Conservation (phyloP, 2,329 filamentous ascomycete genomes). For the Colletotrichum lini region DNA sequence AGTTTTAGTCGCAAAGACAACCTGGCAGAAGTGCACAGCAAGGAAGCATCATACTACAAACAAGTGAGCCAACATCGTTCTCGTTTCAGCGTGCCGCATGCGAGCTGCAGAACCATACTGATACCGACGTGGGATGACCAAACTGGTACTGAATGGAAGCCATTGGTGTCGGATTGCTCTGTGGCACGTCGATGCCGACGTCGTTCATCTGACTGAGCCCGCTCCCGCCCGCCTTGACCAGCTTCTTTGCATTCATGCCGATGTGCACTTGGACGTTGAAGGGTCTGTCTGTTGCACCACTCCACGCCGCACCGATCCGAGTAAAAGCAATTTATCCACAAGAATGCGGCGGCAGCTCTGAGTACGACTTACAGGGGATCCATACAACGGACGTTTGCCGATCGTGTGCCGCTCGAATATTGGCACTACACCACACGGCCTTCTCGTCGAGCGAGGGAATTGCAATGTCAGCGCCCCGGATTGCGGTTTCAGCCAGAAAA, state of each 20-base stretch:
- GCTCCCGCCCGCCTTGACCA: not conserved
- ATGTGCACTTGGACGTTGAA: slow-evolving; percentile 9
- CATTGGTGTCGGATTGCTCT: not conserved
- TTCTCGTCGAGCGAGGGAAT: not conserved
- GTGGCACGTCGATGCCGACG: not conserved
- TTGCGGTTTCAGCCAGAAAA: not conserved
- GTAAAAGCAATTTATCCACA: not conserved
- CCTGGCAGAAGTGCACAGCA: not conserved
- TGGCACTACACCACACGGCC: not conserved
- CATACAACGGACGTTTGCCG: not conserved
- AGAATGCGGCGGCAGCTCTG: slow-evolving; percentile 3
- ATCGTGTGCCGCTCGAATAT: not conserved
- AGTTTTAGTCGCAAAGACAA: slow-evolving; percentile 15
- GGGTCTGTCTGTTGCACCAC: slow-evolving; percentile 12
- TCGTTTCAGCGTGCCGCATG: slow-evolving; percentile 1
- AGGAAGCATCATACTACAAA: slow-evolving; percentile 21
- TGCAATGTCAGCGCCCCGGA: slow-evolving; percentile 8
- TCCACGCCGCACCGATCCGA: slow-evolving; percentile 22
- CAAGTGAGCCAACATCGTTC: not conserved
- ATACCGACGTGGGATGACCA: slow-evolving; percentile 17
- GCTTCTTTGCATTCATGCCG: not conserved
- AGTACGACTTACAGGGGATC: not conserved
- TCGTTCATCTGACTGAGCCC: slow-evolving; percentile 20
- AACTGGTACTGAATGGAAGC: not conserved
- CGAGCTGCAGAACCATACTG: slow-evolving; percentile 7